Evolutionary conservation across 2,329 filamentous ascomycete genomes (phyloP), one percentile per base, ranked within the genome.

Genomic region (Magnaporthiopsis poae): DNA sequence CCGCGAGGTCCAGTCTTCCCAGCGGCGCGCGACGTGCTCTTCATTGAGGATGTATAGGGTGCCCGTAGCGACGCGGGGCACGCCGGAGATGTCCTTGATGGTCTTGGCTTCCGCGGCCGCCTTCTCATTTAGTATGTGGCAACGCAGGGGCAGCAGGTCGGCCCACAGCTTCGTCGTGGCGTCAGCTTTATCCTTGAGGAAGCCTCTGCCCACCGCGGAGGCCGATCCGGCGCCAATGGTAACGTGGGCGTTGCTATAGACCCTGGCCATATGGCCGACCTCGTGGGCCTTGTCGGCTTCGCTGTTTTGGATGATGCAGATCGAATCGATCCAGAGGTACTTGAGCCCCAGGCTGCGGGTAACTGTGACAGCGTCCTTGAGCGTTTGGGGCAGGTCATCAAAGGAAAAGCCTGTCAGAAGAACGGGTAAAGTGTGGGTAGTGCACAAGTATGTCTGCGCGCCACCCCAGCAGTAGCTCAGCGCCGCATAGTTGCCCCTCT

Each of bases 381-480:
- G 15, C 7, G 29, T 35, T 36, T 18, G 29, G 13, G 61, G 61
- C 29, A 62, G 35, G 31, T 29, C 27, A 7, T 62, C 27, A 33
- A 62, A 12, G 29, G 61, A 35, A 36, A 62, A 33, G 29, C 61
- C 61, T n/a, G 61, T 2, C 31, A 33, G 4, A n/a, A 33, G 27
- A 18, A n/a, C 31, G 7, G 61, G 29, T 4, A 62, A 21, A 12
- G 27, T 62, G 5, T 5, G 18, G 5, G 13, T 36, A 35, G 61
- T 62, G 9, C 29, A 33, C 31, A 31, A 3, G 15, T 33, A 35
- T 31, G 61, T 62, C 21, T 62, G 31, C 21, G 29, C 61, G 29
- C 18, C 31, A 5, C 61, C 61, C 61, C 31, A 62, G 61, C 61
- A 62, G 61, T 62, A 62, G 61, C 61, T 62, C 3, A 62, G 61